phyloP scores from a whole-genome alignment of 1,284 basidiomycete genomes.

The Melampsora larici-populina region DNA sequence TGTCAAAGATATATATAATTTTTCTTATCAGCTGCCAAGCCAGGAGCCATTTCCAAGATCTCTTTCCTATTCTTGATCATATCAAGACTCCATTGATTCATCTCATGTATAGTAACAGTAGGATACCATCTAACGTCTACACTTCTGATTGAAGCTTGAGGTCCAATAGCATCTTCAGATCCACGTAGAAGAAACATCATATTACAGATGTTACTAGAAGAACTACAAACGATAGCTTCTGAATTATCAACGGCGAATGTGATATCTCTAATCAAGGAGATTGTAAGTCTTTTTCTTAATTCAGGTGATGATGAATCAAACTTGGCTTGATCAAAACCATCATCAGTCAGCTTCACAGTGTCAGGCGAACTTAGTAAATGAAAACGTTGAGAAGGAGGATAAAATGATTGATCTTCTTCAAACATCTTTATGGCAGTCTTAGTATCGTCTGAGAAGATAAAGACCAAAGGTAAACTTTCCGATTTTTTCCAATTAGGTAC shows the following conservation, averaged over 20 bases:
- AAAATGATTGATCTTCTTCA: neutral
- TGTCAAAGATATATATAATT: neutral
- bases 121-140: neutral
- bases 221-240: neutral
- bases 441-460: neutral
- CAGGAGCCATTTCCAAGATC: neutral
- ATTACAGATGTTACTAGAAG: slow-evolving; percentile 2
- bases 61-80: neutral
- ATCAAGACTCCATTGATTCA: neutral
- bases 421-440: neutral
- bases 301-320: neutral
- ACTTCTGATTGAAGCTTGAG: neutral
- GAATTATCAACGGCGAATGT: neutral
- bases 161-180: slow-evolving; percentile 1
- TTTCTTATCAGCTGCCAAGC: neutral
- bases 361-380: neutral
- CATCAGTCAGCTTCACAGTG: neutral
- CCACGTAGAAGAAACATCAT: neutral
- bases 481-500: neutral
- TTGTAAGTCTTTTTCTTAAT: neutral
- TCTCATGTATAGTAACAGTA: neutral
- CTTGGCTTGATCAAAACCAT: neutral
- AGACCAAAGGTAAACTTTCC: neutral
- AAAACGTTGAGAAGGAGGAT: neutral
- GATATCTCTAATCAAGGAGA: neutral